These are phyloP conservation scores for Creolimax fragrantissima DNA, from an alignment of 78 protist genomes.

Conservation along the genomic window DNA sequence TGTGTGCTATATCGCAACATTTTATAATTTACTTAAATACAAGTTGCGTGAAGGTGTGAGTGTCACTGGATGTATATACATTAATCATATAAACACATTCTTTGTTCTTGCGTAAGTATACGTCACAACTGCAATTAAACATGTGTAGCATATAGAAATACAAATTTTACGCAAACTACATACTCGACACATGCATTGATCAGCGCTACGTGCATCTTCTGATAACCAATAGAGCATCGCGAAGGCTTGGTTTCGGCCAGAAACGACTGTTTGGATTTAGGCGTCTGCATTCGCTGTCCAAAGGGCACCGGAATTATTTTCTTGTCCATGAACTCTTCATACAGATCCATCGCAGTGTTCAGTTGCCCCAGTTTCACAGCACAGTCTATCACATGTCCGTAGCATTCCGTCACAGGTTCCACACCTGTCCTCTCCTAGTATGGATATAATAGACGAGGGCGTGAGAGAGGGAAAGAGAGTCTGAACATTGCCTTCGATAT, in stretches of 20 bases:
- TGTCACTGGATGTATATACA: too few relatives aligned
- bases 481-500: too few relatives aligned
- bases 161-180: background rate
- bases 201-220: background rate
- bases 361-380: background rate
- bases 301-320: background rate
- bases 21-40: too few relatives aligned
- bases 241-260: background rate
- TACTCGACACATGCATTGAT: background rate
- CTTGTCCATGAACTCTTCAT: background rate
- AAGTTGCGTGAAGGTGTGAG: too few relatives aligned
- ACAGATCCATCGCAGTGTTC: background rate
- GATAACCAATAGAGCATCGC: background rate
- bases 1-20: too few relatives aligned
- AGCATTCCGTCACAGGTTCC: background rate
- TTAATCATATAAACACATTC: too few relatives aligned
- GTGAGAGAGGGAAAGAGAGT: too few relatives aligned
- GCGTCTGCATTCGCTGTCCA: background rate
- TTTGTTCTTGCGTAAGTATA: too few relatives aligned
- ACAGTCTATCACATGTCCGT: background rate
- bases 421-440: too few relatives aligned
- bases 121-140: too few relatives aligned
- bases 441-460: too few relatives aligned
- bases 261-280: background rate
- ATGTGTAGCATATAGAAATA: too few relatives aligned